Evolutionary conservation across 2,329 filamentous ascomycete genomes (phyloP), one percentile per base, ranked within the genome.

Genomic region (Apiospora kogelbergensis): DNA sequence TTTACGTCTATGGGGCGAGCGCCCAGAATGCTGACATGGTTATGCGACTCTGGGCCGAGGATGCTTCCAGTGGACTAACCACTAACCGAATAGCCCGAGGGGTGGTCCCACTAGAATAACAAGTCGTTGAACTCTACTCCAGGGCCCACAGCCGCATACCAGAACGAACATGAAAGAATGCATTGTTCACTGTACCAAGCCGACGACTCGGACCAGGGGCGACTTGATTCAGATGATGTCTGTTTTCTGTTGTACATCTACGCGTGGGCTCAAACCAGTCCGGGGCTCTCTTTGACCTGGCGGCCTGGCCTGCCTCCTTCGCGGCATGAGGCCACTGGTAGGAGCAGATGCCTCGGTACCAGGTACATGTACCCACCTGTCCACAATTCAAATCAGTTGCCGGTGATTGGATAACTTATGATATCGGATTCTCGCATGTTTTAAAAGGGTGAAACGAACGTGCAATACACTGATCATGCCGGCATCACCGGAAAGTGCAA

Each of bases 1-100:
- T 33, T 33, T 33, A 33, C 40, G 40, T 42, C 69, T 71, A 74
- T 73, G 71, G 71, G 73, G 72, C 75, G 75, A 74, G 70, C 42
- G 42, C 11, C 40, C 33, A 33, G 33, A 45, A 45, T 22, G 44
- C 44, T 45, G 44, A 45, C 44, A n/a, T 33, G 33, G 33, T 33
- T 33, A 33, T 33, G 33, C 33, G 33, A 33, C 33, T 33, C 33
- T 33, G 33, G 7, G 33, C 33, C 33, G 33, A 33, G 33, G 33
- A 33, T 33, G 33, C 33, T 33, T 33, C 33, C 33, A 33, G 33
- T 33, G 33, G 33, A 33, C 33, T 33, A 33, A 33, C 33, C 33
- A 33, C 33, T 33, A 33, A 33, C 33, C 33, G 33, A 33, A 33
- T 33, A 33, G 33, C 33, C 33, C 33, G 33, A 33, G 33, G 7